Evolutionary conservation across 1,284 basidiomycete species (phyloP), one percentile per base, ranked within the genome.

Genomic region (Ceratobasidium papillatum): DNA sequence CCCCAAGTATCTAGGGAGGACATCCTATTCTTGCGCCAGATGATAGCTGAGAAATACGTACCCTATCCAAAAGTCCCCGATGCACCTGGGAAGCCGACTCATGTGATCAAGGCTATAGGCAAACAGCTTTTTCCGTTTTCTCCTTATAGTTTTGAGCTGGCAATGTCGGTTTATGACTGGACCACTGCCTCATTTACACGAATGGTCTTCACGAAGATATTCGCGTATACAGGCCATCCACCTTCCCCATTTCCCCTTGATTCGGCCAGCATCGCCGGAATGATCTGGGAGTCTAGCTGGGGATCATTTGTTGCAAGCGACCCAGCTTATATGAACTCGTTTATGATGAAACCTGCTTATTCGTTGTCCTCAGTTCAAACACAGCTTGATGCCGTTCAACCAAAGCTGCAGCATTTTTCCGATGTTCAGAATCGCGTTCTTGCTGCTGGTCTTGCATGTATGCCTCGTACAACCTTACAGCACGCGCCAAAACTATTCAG

Each of bases 151-250:
- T 75, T 51, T 59, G 30, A 75, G 22, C 74, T 75, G 19, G 75
- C 75, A 2, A 63, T 75, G 59, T 17, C 38, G 11, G 19, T 74
- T 19, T 75, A 75, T 54, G 75, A 75, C 51, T 75, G 75, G 75
- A 74, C 75, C 11, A 75, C 75, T 7, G 71, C 75, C 12, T 75
- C 75, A 9, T 75, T 75, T 51, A 64, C 75, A 22, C 58, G 75
- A 19, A 32, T 64, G 27, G 75, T 75, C 22, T 63, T 76, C 54
- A 36, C 61, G 51, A 75, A 74, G 51, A 63, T 76, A 32, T 76
- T 76, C 51, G 49, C 74, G 45, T 76, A 75, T 62, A 75, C 75
- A 2, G 47, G 51, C 11, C 27, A 75, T 36, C 61, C 59, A 19
- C 19, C 34, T 32, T 14, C 41, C 41, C n/a, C n/a, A n/a, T 52